Percentiles rank a stretch among this genome's conserved stretches.
Evolutionary conservation across 2,329 filamentous ascomycete genomes (phyloP).

Genomic region (Ilyonectria sp.): DNA sequence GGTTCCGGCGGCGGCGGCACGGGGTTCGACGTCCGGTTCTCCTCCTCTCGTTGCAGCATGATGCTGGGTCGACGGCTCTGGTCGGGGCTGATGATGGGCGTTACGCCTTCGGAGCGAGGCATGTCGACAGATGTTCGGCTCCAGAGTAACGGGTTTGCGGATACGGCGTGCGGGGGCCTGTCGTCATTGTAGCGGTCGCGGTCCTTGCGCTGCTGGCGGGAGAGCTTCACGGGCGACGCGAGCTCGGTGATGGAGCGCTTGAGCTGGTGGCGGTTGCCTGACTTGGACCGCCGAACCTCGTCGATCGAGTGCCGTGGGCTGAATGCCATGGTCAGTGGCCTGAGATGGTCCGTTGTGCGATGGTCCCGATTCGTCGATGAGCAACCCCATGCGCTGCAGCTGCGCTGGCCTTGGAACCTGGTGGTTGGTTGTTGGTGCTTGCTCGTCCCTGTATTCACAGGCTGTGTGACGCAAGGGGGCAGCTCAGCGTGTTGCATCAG

Average conservation of each 20-base stretch:
- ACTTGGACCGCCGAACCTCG: constrained; percentile 44
- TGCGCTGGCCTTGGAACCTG: not conserved
- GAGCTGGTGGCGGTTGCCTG: constrained; percentile 64
- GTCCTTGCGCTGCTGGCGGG: constrained; percentile 52
- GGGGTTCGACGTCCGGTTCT: constrained; percentile 36
- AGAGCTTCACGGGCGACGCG: constrained; percentile 61
- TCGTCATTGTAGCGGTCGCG: constrained; percentile 51
- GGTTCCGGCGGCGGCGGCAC: constrained; percentile 35
- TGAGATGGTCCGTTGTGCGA: constrained; percentile 2
- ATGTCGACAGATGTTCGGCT: constrained; percentile 62
- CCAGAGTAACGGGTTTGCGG: constrained; percentile 49
- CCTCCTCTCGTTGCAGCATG: constrained; percentile 51
- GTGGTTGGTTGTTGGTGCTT: constrained; percentile 9
- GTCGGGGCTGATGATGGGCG: constrained; percentile 60
- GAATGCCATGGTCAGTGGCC: constrained; percentile 24
- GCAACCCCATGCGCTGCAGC: constrained; percentile 2
- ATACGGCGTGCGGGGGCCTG: constrained; percentile 39
- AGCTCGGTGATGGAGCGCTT: constrained; percentile 71
- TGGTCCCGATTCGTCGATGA: constrained; percentile 18
- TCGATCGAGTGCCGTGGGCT: constrained; percentile 46
- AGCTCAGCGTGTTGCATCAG: constrained; percentile 23
- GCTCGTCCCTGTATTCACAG: constrained; percentile 1
- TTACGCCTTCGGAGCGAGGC: constrained; percentile 61
- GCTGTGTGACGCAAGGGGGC: constrained; percentile 30
- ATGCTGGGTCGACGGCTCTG: constrained; percentile 62